Evolutionary conservation across 2,329 filamentous ascomycete species (phyloP), one percentile per base, ranked within the genome.

Genomic region (Tolypocladium guangdongense): DNA sequence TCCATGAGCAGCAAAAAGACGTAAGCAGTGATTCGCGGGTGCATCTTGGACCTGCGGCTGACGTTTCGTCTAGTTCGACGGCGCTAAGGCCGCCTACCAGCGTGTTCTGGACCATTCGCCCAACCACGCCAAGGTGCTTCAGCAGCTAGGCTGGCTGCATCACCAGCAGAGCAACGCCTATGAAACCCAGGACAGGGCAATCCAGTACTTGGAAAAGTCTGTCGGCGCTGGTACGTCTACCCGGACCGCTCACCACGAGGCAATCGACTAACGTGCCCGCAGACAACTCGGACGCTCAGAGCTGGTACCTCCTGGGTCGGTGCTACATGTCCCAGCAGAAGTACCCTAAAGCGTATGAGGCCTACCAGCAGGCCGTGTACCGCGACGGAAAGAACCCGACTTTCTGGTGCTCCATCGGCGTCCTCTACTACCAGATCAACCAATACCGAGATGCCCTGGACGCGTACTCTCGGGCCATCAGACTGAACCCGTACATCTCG

Each of bases 261-360:
- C 27, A 10, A 22, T 38, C 16, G 10, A 20, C 64, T 71, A 54
- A 74, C 63, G 55, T 8, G 4, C 52, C 43, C 50, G 55, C 68
- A 92, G 92, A 99, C 66, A 91, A 95, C 71, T 87, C 79, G 59
- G 93, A 97, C 71, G 90, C 93, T 27, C 93, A 97, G 72, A 97
- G 92, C 73, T 99, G 93, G 93, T 99, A 99, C 71, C 81, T 99
- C 32, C 83, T 99, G 51, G 93, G 93, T 45, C 85, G 93, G 62
- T 97, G 93, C 75, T 99, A 97, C 77, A 97, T 99, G 93, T 95
- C 92, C 60, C 92, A 96, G 72, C 90, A 96, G 69, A 97, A 97
- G 70, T 97, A 97, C 64, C 92, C 92, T 64, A 97, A 97, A 70
- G 93, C 93, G 0, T 97, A 97, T 64, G 93, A 99, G 67, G 92